These are phyloP conservation scores for Exidia glandulosa DNA, from an alignment of 768 basidiomycete genomes.

Conservation along the genomic window DNA sequence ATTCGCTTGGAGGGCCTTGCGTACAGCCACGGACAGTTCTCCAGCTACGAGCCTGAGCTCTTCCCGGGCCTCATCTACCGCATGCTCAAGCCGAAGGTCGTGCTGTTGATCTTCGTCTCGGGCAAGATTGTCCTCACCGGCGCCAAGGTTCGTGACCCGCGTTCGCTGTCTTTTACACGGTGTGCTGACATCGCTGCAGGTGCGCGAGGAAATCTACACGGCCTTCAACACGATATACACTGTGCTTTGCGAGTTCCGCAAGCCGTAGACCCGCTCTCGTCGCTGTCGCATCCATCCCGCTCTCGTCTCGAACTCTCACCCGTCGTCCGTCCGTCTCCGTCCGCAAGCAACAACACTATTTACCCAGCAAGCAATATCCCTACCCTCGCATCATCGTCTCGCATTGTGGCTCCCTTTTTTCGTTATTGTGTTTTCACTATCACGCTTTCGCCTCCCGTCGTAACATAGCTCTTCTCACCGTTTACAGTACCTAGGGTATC, in stretches of 20 bases:
- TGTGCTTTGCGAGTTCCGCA: conserved; percentile 90
- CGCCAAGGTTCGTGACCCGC: conserved; percentile 72
- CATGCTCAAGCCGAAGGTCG: conserved; percentile 99
- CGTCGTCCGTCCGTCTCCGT: too few species aligned
- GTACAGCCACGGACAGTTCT: conserved; percentile 96
- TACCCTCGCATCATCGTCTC: too few species aligned
- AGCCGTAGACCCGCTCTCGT: conserved; percentile 34
- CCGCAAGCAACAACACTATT: too few species aligned
- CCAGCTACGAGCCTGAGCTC: conserved; percentile 94
- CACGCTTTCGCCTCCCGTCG: too few species aligned
- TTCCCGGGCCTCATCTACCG: conserved; percentile 99
- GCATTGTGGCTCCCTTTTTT: too few species aligned
- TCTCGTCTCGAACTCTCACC: too few species aligned
- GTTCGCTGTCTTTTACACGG: conserved; percentile 38
- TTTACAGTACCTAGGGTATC: too few species aligned
- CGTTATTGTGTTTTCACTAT: too few species aligned
- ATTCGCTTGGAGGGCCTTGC: conserved; percentile 95
- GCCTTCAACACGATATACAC: conserved; percentile 99
- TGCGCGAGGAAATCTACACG: conserved; percentile 98
- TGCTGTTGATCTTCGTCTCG: conserved; percentile 95
- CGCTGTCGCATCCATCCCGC: not conserved
- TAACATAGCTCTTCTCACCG: too few species aligned
- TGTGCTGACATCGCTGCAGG: conserved; percentile 40
- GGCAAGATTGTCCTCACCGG: conserved; percentile 99
- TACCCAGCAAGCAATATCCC: too few species aligned